Base-by-base conservation (phyloP, 768 basidiomycete genomes). In the Russula abietina region DNA sequence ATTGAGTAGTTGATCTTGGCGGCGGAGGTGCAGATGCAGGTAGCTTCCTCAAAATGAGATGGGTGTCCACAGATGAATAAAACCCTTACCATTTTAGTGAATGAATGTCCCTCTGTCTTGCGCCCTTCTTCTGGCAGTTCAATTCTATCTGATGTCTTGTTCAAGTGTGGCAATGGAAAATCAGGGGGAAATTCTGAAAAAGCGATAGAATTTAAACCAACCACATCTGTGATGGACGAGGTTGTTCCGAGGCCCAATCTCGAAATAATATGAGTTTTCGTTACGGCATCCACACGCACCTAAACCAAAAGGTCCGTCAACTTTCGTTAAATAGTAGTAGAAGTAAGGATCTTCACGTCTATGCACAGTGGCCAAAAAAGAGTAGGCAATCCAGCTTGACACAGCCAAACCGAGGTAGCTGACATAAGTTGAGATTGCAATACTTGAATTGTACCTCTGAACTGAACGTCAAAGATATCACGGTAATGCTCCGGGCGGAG, bases 251-350 rank as follows among this genome's bases (percentile, higher is more conserved):
- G 24, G 17, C 48, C 57, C 2, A 64, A 22, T 55, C 30, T 59
- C 6, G 36, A 26, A 36, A 55, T 22, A 10, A 59, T 48, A 14
- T 41, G 10, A 19, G 17, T 26, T 26, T 64, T 41, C 46, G 46
- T 49, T 8, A 24, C 53, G 14, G 2, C 3, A 8, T 59, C 57
- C 39, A 64, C 52, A 24, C 41, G 62, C 22, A 64, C 22, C 62
- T 64, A 26, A 19, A 5, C 5, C 5, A 39, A n/a, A 32, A 33
- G 11, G 16, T 4, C 10, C 8, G 30, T 39, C 22, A 32, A n/a
- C 17, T 19, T 36, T n/a, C 0, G 22, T 11, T 24, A 30, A 11
- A 12, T 22, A 11, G 12, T 8, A 16, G 5, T 19, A 36, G 19
- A 11, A 16, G 36, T 1, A 24, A 19, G 0, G 11, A 19, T 28